phyloP scores from a whole-genome alignment of 371 early-diverging fungal genomes.

The Entomophthora muscae region DNA sequence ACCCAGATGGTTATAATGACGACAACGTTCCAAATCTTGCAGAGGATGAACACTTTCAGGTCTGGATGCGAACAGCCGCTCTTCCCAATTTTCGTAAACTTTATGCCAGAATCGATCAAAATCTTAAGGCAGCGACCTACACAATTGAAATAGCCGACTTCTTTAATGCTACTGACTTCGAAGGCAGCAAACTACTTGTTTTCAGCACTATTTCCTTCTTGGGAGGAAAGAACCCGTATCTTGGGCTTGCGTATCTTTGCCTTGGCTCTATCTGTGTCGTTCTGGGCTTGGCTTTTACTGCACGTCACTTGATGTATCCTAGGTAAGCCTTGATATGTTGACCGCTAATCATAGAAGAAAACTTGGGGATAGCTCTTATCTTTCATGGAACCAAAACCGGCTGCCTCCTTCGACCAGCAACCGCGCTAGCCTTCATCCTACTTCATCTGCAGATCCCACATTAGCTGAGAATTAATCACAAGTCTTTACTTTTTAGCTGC shows the following conservation, averaged over 20 bases:
- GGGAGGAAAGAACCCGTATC: conserved; percentile 87
- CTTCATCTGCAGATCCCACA: not conserved
- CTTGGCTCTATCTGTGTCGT: conserved; percentile 70
- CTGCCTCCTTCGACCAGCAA: not conserved
- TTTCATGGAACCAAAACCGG: conserved; percentile 74
- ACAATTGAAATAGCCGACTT: conserved; percentile 30
- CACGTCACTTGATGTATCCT: conserved; percentile 74
- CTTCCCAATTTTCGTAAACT: conserved; percentile 93
- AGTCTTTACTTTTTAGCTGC: too few species aligned
- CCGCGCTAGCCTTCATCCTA: not conserved
- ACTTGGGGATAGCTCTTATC: conserved; percentile 79
- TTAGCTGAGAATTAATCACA: not conserved
- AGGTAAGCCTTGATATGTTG: conserved; percentile 32
- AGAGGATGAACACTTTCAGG: conserved; percentile 69
- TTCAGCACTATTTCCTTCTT: conserved; percentile 77
- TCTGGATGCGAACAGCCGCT: conserved; percentile 98
- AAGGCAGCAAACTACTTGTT: conserved; percentile 84
- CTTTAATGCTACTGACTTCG: conserved; percentile 45
- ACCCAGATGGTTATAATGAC: conserved; percentile 36
- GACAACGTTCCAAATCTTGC: conserved; percentile 42
- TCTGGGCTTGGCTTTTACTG: conserved; percentile 67
- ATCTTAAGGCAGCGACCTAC: conserved; percentile 40
- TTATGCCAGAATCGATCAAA: conserved; percentile 58
- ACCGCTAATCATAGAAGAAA: conserved; percentile 31
- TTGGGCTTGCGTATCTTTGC: conserved; percentile 83